phyloP scores from a whole-genome alignment of 192 early-diverging fungal species.

The Podila minutissima region DNA sequence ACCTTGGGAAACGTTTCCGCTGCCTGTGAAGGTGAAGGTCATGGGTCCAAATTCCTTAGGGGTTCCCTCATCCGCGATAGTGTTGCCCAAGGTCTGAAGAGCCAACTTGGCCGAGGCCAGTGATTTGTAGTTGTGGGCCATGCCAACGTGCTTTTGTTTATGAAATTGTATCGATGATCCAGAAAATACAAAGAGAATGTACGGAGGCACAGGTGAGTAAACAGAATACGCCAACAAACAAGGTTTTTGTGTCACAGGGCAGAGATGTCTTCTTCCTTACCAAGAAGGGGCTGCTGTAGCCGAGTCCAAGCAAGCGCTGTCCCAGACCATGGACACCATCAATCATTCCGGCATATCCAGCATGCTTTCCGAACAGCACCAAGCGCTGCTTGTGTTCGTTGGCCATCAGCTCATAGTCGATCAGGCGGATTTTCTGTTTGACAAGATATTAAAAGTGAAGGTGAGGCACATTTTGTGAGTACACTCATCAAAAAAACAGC shows the following conservation, averaged over 20 bases:
- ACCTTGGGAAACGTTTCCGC: slow-evolving; percentile 92
- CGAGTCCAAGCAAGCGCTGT: slow-evolving; percentile 86
- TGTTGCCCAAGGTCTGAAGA: slow-evolving; percentile 74
- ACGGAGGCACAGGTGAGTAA: background rate
- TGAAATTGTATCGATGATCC: slow-evolving; percentile 25
- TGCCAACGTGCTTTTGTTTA: slow-evolving; percentile 65
- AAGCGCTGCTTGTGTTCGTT: slow-evolving; percentile 78
- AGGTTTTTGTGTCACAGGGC: background rate
- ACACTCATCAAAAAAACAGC: background rate
- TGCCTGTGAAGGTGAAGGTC: slow-evolving; percentile 90
- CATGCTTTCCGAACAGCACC: slow-evolving; percentile 93
- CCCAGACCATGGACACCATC: slow-evolving; percentile 94
- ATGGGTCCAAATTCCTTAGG: slow-evolving; percentile 90
- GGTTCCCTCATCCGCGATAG: slow-evolving; percentile 88
- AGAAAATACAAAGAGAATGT: slow-evolving; percentile 17
- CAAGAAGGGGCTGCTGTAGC: slow-evolving; percentile 96
- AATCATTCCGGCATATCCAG: slow-evolving; percentile 96
- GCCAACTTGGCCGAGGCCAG: slow-evolving; percentile 69
- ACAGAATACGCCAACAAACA: background rate
- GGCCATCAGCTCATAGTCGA: slow-evolving; percentile 96
- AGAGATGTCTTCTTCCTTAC: slow-evolving; percentile 44
- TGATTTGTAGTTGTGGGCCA: slow-evolving; percentile 79
- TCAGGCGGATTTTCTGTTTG: slow-evolving; percentile 81
- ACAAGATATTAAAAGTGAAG: background rate
- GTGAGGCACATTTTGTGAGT: background rate